phyloP scores from a whole-genome alignment of 306 rosid genomes.

The Trifolium subterraneum region DNA sequence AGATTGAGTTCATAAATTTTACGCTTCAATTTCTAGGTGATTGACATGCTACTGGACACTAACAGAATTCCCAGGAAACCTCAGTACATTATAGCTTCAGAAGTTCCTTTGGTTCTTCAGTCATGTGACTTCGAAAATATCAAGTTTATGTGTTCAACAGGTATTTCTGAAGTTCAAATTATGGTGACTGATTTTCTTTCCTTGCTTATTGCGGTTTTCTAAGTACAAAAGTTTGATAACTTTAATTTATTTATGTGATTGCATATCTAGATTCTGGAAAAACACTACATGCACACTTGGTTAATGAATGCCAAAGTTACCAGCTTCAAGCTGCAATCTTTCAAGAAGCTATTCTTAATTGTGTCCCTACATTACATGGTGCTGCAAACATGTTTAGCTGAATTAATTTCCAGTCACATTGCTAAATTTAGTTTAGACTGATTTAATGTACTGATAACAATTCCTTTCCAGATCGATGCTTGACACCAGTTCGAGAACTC shows the following conservation, averaged over 20 bases:
- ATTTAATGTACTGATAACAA: no score
- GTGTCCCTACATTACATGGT: conserved; percentile 63
- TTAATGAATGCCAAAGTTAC: conserved; percentile 63
- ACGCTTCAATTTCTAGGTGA: conserved; percentile 60
- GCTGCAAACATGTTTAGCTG: conserved; percentile 36
- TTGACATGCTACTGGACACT: conserved; percentile 72
- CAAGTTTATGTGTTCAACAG: conserved; percentile 79
- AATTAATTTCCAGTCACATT: conserved; percentile 27
- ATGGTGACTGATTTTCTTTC: conserved; percentile 16
- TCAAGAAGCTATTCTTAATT: conserved; percentile 72
- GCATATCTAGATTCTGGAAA: conserved; percentile 61
- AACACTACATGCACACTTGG: conserved; percentile 66
- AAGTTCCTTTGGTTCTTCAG: conserved; percentile 84
- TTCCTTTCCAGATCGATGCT: conserved; percentile 66
- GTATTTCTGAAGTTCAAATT: conserved; percentile 49
- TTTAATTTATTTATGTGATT: conserved; percentile 35
- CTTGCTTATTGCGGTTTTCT: conserved; percentile 12
- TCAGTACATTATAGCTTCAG: conserved; percentile 83
- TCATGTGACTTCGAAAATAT: conserved; percentile 86
- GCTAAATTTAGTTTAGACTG: conserved; percentile 22
- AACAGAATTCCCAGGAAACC: conserved; percentile 73
- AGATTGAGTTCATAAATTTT: conserved; percentile 33
- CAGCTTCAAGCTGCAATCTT: conserved; percentile 85
- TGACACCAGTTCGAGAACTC: conserved; percentile 34
- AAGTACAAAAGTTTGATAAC: conserved; percentile 4